These are phyloP conservation scores for Cryphonectria nitschkei DNA, from an alignment of 2,329 filamentous ascomycete species.

Conservation along the genomic window DNA sequence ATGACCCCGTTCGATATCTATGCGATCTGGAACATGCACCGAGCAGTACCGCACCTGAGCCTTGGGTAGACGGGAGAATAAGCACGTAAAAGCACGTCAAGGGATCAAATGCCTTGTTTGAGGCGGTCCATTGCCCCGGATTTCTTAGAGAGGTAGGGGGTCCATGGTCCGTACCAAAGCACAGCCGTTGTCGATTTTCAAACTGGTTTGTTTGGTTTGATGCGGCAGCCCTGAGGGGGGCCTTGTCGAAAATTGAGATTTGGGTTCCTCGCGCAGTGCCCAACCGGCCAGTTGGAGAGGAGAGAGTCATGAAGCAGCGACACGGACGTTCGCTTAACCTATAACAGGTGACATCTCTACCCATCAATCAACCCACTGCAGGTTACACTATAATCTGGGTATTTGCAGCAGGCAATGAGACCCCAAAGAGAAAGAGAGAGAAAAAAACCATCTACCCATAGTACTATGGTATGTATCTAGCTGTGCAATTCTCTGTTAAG, in stretches of 20 bases:
- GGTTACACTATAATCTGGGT: neutral
- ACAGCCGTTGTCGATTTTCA: neutral
- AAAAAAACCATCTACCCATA: neutral
- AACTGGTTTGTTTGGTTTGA: neutral
- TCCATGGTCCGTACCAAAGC: neutral
- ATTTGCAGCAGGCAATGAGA: neutral
- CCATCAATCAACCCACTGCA: neutral
- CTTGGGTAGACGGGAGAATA: slow-evolving; percentile 4
- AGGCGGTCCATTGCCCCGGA: neutral
- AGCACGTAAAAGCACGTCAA: slow-evolving; percentile 14
- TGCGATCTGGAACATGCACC: slow-evolving; percentile 3
- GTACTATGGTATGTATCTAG: neutral
- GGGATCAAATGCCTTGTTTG: neutral
- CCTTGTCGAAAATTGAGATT: neutral
- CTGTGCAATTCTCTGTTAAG: neutral
- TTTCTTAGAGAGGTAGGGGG: neutral
- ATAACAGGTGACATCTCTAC: neutral
- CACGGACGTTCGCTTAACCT: neutral
- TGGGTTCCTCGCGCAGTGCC: neutral
- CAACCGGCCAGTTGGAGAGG: neutral
- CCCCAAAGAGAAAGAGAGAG: too few relatives aligned
- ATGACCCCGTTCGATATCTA: slow-evolving; percentile 7
- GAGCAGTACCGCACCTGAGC: neutral
- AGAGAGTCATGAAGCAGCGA: neutral
- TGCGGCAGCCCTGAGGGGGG: neutral